Evolutionary conservation across 1,284 basidiomycete species (phyloP).

Genomic region (Tylopilus sp.): DNA sequence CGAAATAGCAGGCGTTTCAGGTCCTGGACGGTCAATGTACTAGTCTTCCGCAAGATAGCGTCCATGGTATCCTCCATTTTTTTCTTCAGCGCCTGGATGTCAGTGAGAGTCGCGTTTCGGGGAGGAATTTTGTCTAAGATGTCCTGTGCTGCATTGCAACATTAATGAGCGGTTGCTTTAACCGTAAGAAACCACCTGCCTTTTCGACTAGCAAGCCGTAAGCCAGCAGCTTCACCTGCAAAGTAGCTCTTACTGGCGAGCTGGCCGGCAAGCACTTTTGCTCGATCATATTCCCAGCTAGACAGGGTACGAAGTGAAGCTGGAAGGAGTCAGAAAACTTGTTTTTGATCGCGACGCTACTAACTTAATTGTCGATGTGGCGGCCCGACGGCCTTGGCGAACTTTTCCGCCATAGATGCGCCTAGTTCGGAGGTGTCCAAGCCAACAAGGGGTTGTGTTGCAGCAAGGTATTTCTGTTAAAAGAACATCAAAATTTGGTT

Average conservation of each 20-base stretch:
- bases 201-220: slow-evolving; percentile 57
- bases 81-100: slow-evolving; percentile 61
- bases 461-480: slow-evolving; percentile 73
- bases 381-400: slow-evolving; percentile 74
- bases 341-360: slow-evolving; percentile 15
- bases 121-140: slow-evolving; percentile 62
- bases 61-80: slow-evolving; percentile 67
- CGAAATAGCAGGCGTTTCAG: slow-evolving; percentile 84
- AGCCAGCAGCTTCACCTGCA: slow-evolving; percentile 79
- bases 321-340: slow-evolving; percentile 7
- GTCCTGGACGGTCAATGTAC: slow-evolving; percentile 70
- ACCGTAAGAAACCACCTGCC: slow-evolving; percentile 34
- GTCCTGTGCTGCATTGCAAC: slow-evolving; percentile 40
- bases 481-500: not conserved
- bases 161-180: not conserved
- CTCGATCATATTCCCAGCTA: slow-evolving; percentile 64
- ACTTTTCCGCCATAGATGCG: slow-evolving; percentile 81
- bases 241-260: slow-evolving; percentile 84
- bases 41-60: slow-evolving; percentile 68
- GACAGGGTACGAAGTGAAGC: slow-evolving; percentile 59
- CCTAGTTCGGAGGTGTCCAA: slow-evolving; percentile 81
- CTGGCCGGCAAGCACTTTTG: slow-evolving; percentile 74
- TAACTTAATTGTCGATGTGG: slow-evolving; percentile 75
- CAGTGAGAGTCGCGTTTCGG: slow-evolving; percentile 48
- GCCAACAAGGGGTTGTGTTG: slow-evolving; percentile 62